Evolutionary conservation across 1,284 basidiomycete species (phyloP).

Genomic region (Tilletia setariae): DNA sequence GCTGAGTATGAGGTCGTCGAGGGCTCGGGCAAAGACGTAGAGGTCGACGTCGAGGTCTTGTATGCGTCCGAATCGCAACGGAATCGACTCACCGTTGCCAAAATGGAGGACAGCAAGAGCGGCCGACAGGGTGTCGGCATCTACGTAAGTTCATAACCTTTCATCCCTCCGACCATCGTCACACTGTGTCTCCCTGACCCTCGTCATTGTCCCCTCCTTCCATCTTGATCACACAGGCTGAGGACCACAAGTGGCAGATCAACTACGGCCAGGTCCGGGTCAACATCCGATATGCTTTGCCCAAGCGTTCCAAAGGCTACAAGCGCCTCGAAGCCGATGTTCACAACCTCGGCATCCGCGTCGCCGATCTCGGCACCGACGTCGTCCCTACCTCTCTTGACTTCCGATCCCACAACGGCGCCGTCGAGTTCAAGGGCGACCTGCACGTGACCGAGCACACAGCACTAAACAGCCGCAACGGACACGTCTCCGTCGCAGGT

Average conservation of each 20-base stretch:
- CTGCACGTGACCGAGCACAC: not conserved
- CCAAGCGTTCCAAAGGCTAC: not conserved
- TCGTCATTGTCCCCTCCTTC: not conserved
- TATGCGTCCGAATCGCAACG: not conserved
- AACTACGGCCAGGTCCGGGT: not conserved
- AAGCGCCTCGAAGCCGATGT: not conserved
- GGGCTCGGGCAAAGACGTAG: not conserved
- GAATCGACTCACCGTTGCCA: not conserved
- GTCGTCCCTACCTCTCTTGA: not conserved
- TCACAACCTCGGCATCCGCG: not conserved
- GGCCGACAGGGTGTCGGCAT: slow-evolving; percentile 11
- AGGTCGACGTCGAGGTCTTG: slow-evolving; percentile 5
- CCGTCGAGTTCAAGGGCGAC: slow-evolving; percentile 6
- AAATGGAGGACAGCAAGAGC: slow-evolving; percentile 1
- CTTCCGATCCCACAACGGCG: not conserved
- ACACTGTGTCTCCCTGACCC: too few relatives aligned
- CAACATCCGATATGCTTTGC: too few relatives aligned
- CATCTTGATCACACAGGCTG: not conserved
- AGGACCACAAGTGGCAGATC: not conserved
- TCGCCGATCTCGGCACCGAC: not conserved
- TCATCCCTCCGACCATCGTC: too few relatives aligned
- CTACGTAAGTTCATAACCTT: not conserved
- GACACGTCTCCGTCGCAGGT: not conserved
- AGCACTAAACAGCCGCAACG: not conserved
- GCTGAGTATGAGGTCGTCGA: not conserved